Evolutionary conservation across 225 moss, liverwort and hornwort species (phyloP).

Genomic region (Pseudoscleropodium purum): DNA sequence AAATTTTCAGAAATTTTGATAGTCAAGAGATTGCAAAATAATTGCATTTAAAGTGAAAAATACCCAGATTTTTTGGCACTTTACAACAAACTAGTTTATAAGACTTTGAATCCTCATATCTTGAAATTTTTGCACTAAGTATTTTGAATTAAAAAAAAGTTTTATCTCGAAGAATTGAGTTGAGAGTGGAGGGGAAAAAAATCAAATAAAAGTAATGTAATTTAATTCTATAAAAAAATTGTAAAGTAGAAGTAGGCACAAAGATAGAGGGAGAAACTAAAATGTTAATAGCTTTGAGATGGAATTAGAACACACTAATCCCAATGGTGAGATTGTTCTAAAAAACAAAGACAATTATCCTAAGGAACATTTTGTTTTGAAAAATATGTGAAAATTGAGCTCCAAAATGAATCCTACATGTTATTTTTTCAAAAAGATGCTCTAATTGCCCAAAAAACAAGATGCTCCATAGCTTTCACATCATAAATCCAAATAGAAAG

Average conservation of each 20-base stretch:
- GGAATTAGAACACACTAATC: neutral
- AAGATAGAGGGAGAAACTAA: neutral
- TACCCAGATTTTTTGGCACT: neutral
- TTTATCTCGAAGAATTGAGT: neutral
- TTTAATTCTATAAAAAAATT: neutral
- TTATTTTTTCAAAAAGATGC: neutral
- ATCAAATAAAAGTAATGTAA: no score
- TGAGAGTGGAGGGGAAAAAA: neutral
- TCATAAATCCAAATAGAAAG: neutral
- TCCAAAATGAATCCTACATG: rapidly evolving
- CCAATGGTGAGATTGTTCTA: rapidly evolving
- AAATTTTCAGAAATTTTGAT: neutral
- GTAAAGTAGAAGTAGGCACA: rapidly evolving
- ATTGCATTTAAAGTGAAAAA: no score
- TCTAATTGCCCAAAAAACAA: rapidly evolving
- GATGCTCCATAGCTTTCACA: neutral
- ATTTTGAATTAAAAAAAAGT: neutral
- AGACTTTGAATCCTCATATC: neutral
- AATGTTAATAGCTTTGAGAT: no score
- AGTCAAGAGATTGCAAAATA: rapidly evolving
- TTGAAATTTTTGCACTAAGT: neutral
- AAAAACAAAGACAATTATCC: neutral
- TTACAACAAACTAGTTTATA: neutral
- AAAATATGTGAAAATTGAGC: neutral
- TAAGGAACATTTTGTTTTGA: no score